Conservation (phyloP, 208 protist genomes). For the Ichthyophonus hoferi region DNA sequence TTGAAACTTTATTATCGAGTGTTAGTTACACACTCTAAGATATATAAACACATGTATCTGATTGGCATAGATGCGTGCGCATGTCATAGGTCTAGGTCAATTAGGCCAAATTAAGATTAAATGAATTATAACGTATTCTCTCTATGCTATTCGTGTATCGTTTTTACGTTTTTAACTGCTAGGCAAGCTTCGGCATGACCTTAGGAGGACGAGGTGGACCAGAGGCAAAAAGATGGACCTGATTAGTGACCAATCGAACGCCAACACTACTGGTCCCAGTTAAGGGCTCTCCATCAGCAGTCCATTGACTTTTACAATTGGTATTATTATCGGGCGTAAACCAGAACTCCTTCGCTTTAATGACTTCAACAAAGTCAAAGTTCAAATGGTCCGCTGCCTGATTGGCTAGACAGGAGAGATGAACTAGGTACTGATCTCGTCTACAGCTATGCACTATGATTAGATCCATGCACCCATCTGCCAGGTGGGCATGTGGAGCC, state of each 20-base stretch:
- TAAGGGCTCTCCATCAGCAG: slow-evolving; percentile 4
- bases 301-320: background rate
- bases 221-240: background rate
- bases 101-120: too few species aligned
- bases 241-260: background rate
- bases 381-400: slow-evolving; percentile 11
- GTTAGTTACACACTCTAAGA: too few species aligned
- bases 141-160: too few species aligned
- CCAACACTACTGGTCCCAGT: background rate
- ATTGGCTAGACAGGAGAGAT: slow-evolving; percentile 16
- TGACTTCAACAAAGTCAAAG: slow-evolving; percentile 25
- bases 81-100: too few species aligned
- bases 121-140: too few species aligned
- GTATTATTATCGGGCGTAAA: slow-evolving; percentile 1
- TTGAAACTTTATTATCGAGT: too few species aligned
- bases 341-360: slow-evolving; percentile 1
- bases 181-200: background rate
- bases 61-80: too few species aligned
- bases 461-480: slow-evolving; percentile 25
- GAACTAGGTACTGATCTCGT: background rate
- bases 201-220: background rate
- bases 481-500: slow-evolving; percentile 7
- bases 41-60: too few species aligned
- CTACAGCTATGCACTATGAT: slow-evolving; percentile 9
- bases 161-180: too few species aligned